Base-by-base conservation (phyloP, 257 asterid genomes). In the Eustoma russellianum region DNA sequence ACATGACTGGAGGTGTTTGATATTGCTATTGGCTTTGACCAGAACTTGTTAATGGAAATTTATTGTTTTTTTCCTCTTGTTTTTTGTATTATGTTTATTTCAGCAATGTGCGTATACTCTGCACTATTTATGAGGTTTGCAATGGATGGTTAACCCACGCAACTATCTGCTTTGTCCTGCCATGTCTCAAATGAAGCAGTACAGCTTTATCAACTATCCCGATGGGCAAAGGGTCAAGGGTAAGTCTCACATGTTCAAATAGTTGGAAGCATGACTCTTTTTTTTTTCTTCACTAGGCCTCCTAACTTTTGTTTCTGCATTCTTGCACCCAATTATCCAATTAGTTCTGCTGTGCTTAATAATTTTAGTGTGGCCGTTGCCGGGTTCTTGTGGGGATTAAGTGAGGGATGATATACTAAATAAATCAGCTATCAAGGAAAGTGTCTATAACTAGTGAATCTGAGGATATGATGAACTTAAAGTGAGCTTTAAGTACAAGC, bases 71-170 rank as follows among this genome's bases (percentile, higher is more conserved):
- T n/a, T n/a, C n/a, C n/a, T n/a, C n/a, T n/a, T n/a, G n/a, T n/a
- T n/a, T n/a, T n/a, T 38, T 24, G 30, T 24, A 24, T 8, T 38
- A 5, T 38, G 2, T 48, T 49, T 46, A 0, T 46, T 9, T 16
- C 87, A 86, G 95, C 91, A 70, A 86, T 89, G 97, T 89, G 97
- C 33, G 67, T 89, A n/a, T 86, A 86, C 75, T 89, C 95, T 7
- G 97, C 70, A 9, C 61, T 89, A 52, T 89, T 86, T 83, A 89
- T 89, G 95, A 86, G 97, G 79, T 89, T 89, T 67, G 95, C 95
- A n/a, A 28, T 89, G 97, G 97, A 89, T 89, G 97, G 95, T 89
- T 51, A 94, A 81, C 63, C 95, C 95, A 17, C 97, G 94, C 50
- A 89, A 89, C 72, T 89, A 89, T 69, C 75, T 89, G 51, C 76